Conservation (phyloP, 345 rosid species). For the Eucalyptus pauciflora region DNA sequence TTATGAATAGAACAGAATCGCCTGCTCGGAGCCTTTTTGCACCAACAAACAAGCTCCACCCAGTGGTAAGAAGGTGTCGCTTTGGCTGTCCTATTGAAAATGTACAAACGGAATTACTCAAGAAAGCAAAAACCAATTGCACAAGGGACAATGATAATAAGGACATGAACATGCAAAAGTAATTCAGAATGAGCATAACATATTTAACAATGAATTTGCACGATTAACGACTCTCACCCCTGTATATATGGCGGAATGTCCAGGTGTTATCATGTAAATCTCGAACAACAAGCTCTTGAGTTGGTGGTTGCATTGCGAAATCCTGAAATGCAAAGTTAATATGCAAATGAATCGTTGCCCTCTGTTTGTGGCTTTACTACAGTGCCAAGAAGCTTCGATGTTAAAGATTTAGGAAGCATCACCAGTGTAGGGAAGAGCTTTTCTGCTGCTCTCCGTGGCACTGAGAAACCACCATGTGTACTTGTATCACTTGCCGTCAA, state of each 20-base stretch:
- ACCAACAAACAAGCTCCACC: slow-evolving; percentile 96
- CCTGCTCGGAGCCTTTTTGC: slow-evolving; percentile 96
- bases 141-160: not conserved
- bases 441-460: slow-evolving; percentile 97
- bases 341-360: not conserved
- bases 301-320: slow-evolving; percentile 88
- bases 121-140: not conserved
- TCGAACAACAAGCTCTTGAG: slow-evolving; percentile 90
- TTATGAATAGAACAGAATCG: slow-evolving; percentile 89
- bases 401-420: slow-evolving; percentile 1
- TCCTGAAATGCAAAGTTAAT: slow-evolving; percentile 30
- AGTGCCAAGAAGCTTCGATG: not conserved
- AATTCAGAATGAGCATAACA: not conserved
- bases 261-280: slow-evolving; percentile 92
- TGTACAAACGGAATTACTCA: not conserved
- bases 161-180: not conserved
- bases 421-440: slow-evolving; percentile 95
- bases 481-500: slow-evolving; percentile 97
- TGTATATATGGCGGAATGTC: slow-evolving; percentile 96
- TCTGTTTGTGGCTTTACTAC: not conserved
- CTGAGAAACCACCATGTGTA: slow-evolving; percentile 99
- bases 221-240: slow-evolving; percentile 34
- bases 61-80: slow-evolving; percentile 94
- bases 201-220: not conserved
- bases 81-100: slow-evolving; percentile 85